A percentile compares a stretch with the other conserved stretches of the same genome.
phyloP scores from a whole-genome alignment of 78 protist genomes.

The Polysphondylium violaceum region DNA sequence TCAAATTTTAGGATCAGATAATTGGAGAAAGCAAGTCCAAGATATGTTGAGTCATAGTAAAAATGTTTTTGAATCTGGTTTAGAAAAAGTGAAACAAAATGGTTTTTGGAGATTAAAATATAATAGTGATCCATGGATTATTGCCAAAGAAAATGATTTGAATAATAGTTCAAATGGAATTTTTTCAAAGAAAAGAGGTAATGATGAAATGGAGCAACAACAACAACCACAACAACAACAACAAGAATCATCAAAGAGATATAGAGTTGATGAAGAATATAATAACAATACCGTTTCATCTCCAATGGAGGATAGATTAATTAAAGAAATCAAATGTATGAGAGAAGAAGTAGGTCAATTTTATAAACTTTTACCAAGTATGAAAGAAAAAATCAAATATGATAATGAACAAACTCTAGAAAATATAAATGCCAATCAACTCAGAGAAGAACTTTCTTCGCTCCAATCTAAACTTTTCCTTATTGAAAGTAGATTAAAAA shows the following conservation, averaged over 20 bases:
- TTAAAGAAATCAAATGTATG: slow-evolving; percentile 12
- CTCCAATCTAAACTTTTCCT: background rate
- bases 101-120: slow-evolving; percentile 45
- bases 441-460: background rate
- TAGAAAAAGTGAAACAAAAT: slow-evolving; percentile 50
- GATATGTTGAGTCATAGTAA: slow-evolving; percentile 41
- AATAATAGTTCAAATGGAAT: background rate
- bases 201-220: background rate
- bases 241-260: background rate
- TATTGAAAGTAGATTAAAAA: slow-evolving; percentile 15
- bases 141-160: background rate
- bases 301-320: slow-evolving; percentile 1
- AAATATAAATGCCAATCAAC: background rate
- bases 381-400: background rate
- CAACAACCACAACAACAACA: background rate
- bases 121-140: slow-evolving; percentile 39
- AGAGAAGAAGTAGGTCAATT: slow-evolving; percentile 6
- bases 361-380: slow-evolving; percentile 4
- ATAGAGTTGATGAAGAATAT: background rate
- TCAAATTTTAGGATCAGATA: slow-evolving; percentile 13
- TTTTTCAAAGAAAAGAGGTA: slow-evolving; percentile 3
- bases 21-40: slow-evolving; percentile 63
- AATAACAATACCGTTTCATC: background rate
- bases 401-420: background rate
- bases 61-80: slow-evolving; percentile 42